Evolutionary conservation across 164 flowering plant species (phyloP).

Genomic region (Vitis labrusca): DNA sequence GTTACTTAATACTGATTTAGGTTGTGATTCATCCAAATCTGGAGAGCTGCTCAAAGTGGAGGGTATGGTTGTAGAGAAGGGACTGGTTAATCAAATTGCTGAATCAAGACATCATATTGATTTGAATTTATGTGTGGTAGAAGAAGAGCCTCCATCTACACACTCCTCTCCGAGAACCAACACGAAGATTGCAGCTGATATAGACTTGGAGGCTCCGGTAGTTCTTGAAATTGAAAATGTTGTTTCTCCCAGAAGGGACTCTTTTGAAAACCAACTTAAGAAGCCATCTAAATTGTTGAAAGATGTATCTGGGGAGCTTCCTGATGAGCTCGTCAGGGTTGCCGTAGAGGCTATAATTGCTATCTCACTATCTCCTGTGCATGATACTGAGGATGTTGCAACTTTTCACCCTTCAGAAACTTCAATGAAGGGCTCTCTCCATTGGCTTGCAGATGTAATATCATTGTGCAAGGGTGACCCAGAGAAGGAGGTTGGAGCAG

Average conservation of each 20-base stretch:
- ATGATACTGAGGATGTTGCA: slow-evolving; percentile 2
- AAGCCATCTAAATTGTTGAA: slow-evolving; percentile 9
- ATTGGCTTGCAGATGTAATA: slow-evolving; percentile 61
- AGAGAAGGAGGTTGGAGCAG: slow-evolving; percentile 6
- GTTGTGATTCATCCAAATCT: neutral
- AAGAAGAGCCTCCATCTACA: slow-evolving; percentile 22
- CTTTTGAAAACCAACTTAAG: slow-evolving; percentile 9
- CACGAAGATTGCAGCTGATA: slow-evolving; percentile 24
- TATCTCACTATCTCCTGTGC: slow-evolving; percentile 36
- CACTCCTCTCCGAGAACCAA: slow-evolving; percentile 15
- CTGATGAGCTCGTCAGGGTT: slow-evolving; percentile 20
- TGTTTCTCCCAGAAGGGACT: slow-evolving; percentile 3
- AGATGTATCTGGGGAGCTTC: slow-evolving; percentile 6
- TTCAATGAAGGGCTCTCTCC: slow-evolving; percentile 30
- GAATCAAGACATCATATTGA: slow-evolving; percentile 21
- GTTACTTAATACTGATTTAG: slow-evolving; percentile 1
- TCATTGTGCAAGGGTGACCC: slow-evolving; percentile 23
- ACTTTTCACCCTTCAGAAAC: slow-evolving; percentile 14
- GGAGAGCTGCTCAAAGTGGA: neutral
- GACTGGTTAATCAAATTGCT: slow-evolving; percentile 2
- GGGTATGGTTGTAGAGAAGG: neutral
- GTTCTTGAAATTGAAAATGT: slow-evolving; percentile 28
- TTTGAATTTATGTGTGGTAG: slow-evolving; percentile 19
- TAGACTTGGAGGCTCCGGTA: slow-evolving; percentile 59
- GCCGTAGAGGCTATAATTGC: slow-evolving; percentile 63